These are phyloP conservation scores for Plasmodium yoelii DNA, from an alignment of 169 alveolate genomes.

Conservation along the genomic window DNA sequence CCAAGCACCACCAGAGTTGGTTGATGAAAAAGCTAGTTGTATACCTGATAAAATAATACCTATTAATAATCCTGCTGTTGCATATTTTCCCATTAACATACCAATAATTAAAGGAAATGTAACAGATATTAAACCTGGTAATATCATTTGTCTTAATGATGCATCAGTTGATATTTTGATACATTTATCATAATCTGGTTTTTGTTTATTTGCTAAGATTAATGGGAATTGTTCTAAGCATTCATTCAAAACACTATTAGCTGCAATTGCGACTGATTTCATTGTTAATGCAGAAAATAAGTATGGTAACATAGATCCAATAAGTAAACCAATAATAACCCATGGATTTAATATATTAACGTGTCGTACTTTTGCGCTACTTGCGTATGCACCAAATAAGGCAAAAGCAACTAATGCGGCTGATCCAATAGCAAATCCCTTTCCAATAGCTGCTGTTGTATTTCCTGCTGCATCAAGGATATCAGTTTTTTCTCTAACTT, in stretches of 20 bases:
- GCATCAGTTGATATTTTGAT: conserved; percentile 89
- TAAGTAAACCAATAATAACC: conserved; percentile 87
- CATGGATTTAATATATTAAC: conserved; percentile 88
- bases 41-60: conserved; percentile 93
- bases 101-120: conserved; percentile 88
- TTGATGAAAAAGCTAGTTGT: conserved; percentile 90
- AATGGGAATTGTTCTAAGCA: conserved; percentile 90
- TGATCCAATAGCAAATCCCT: conserved; percentile 94
- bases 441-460: conserved; percentile 94
- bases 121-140: conserved; percentile 90
- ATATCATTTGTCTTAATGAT: conserved; percentile 90
- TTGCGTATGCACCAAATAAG: conserved; percentile 92
- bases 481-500: conserved; percentile 91
- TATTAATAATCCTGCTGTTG: conserved; percentile 92
- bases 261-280: conserved; percentile 94
- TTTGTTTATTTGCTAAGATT: conserved; percentile 81
- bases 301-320: conserved; percentile 94
- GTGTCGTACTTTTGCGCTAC: conserved; percentile 83
- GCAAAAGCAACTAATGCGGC: conserved; percentile 93
- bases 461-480: conserved; percentile 95
- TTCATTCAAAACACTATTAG: conserved; percentile 90
- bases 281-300: conserved; percentile 92
- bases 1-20: conserved; percentile 94
- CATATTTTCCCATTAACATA: conserved; percentile 87
- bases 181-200: conserved; percentile 91